A percentile compares a stretch with the other conserved stretches of the same genome.
These are phyloP conservation scores for Hibiscus mutabilis DNA, from an alignment of 345 rosid species.

Conservation along the genomic window DNA sequence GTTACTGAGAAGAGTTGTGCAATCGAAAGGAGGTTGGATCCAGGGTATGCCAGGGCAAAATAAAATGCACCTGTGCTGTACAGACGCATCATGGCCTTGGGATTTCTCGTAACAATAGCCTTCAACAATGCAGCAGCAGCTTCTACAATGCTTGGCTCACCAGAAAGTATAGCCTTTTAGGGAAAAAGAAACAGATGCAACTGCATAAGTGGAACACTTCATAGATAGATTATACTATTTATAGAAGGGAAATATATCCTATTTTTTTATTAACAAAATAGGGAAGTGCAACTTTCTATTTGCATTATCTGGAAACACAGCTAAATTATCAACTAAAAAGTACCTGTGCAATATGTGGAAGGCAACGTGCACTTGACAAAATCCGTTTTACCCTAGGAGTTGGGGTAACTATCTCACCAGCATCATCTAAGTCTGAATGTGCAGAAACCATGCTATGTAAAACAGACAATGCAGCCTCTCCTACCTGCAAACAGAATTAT, in stretches of 20 bases:
- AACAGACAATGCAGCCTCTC: slow-evolving; percentile 30
- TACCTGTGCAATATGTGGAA: slow-evolving; percentile 99
- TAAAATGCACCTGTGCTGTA: slow-evolving; percentile 96
- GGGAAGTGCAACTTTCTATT: background rate
- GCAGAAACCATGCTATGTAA: slow-evolving; percentile 97
- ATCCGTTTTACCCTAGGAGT: slow-evolving; percentile 95
- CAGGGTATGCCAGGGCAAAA: slow-evolving; percentile 95
- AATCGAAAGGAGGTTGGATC: slow-evolving; percentile 84
- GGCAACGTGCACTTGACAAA: slow-evolving; percentile 92
- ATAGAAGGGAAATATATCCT: background rate
- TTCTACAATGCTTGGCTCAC: slow-evolving; percentile 96
- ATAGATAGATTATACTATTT: background rate
- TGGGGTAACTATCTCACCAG: slow-evolving; percentile 99
- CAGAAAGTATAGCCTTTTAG: slow-evolving; percentile 82
- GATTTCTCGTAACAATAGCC: slow-evolving; percentile 95
- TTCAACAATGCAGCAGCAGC: slow-evolving; percentile 88
- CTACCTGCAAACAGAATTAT: slow-evolving; percentile 13
- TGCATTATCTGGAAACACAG: background rate
- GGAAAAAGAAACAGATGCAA: slow-evolving; percentile 10
- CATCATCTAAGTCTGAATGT: slow-evolving; percentile 98
- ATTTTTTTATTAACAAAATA: background rate
- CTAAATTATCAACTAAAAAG: background rate
- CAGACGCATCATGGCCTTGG: slow-evolving; percentile 93
- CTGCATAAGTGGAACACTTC: slow-evolving; percentile 1
- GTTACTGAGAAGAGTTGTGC: slow-evolving; percentile 88